Evolutionary conservation across 441 rosid genomes (phyloP).

Genomic region (Adansonia gregorii): DNA sequence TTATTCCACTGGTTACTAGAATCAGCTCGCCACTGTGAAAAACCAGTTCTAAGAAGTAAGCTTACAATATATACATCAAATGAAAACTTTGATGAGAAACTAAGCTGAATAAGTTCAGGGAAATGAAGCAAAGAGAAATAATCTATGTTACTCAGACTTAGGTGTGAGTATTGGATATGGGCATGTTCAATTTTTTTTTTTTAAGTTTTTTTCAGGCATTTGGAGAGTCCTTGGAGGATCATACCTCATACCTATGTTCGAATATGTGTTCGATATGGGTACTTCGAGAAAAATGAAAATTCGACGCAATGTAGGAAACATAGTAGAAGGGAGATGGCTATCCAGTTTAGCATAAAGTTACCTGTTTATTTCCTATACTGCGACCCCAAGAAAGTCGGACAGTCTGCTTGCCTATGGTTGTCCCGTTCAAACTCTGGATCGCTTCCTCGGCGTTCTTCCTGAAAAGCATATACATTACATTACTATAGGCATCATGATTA

Average conservation of each 20-base stretch:
- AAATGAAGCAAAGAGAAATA: no score
- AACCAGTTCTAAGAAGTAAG: conserved; percentile 13
- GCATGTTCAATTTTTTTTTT: no score
- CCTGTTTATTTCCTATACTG: conserved; percentile 81
- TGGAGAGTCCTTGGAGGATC: no score
- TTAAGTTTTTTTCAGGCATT: no score
- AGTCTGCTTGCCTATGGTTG: conserved; percentile 82
- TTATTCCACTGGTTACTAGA: conserved; percentile 67
- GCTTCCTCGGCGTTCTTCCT: conserved; percentile 93
- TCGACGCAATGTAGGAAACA: neutral
- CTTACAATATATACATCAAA: conserved; percentile 4
- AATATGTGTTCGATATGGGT: no score
- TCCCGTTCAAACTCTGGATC: conserved; percentile 69
- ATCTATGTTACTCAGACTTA: no score
- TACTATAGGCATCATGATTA: conserved; percentile 7
- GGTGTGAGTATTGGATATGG: no score
- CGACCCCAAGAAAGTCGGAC: conserved; percentile 98
- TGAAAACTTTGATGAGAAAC: neutral
- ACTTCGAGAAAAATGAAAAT: no score
- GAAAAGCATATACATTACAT: conserved; percentile 31
- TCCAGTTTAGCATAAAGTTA: conserved; percentile 31
- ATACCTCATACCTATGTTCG: no score
- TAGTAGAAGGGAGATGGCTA: neutral
- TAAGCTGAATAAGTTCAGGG: neutral
- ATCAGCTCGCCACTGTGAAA: conserved; percentile 61